Percentiles rank a stretch among this genome's conserved stretches.
Conservation (phyloP, 768 basidiomycete genomes). For the Xerocomellus amylosporus region DNA sequence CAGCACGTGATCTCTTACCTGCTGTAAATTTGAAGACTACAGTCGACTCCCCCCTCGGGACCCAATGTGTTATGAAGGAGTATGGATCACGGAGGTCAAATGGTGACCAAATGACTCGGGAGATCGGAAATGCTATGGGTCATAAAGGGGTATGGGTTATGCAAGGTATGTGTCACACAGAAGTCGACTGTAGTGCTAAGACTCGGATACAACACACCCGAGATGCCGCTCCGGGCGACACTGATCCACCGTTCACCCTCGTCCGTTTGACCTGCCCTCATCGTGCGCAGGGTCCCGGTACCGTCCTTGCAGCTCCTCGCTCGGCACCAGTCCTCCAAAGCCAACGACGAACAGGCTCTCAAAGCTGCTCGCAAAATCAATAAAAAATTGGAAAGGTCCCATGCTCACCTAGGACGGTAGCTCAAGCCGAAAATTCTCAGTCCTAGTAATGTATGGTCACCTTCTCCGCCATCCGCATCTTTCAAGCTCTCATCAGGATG, state of each 20-base stretch:
- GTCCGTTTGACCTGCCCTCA: constrained; percentile 6
- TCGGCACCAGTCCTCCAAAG: constrained; percentile 31
- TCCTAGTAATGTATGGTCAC: constrained; percentile 56
- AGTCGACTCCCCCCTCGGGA: too few species aligned
- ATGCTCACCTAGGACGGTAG: constrained; percentile 74
- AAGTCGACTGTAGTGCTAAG: too few species aligned
- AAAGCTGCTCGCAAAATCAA: constrained; percentile 33
- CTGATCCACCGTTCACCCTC: constrained; percentile 15
- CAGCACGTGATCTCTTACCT: constrained; percentile 17
- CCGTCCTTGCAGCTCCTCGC: constrained; percentile 10
- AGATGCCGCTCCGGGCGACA: constrained; percentile 27
- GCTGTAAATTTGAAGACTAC: too few species aligned
- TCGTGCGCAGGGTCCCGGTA: constrained; percentile 1
- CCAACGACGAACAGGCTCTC: constrained; percentile 22
- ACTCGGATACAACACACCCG: not conserved
- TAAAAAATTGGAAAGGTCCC: constrained; percentile 72
- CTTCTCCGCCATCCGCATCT: not conserved
- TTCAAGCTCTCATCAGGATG: constrained; percentile 44
- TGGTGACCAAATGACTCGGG: too few species aligned
- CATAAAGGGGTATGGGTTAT: too few species aligned
- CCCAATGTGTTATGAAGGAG: too few species aligned
- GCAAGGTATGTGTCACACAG: too few species aligned
- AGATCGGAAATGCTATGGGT: too few species aligned
- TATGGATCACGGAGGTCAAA: too few species aligned
- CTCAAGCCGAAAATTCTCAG: constrained; percentile 75